Evolutionary conservation across 371 early-diverging fungal species (phyloP), one percentile per base, ranked within the genome.

Genomic region (Capillidium heterosporum): DNA sequence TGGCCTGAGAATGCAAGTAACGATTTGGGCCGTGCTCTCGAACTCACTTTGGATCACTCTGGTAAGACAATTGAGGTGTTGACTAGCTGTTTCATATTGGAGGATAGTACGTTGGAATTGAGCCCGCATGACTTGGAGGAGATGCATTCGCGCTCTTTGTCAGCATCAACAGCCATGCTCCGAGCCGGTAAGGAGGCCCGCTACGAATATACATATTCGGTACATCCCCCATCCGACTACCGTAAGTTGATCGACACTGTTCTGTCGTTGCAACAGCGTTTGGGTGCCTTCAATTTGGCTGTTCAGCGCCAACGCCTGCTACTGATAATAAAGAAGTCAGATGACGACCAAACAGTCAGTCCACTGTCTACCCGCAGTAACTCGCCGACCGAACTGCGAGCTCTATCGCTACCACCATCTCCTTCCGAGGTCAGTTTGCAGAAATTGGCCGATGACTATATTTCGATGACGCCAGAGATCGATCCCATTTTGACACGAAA

Each of bases 1-100:
- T 55, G 55, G 55, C 55, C 55, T 27, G 55, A 55, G 2, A 42
- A 21, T 17, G 55, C 55, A 4, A 23, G 24, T 44, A 32, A 55
- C 23, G 55, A 44, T 44, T 39, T 55, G 5, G 43, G 42, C 2
- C 11, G 42, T 15, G n/a, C 55, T 24, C 55, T 55, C 1, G 40
- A 42, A 15, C 19, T 42, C 3, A 26, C 55, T 42, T 43, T 55
- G 1, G 11, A 42, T 41, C 26, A 40, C 8, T 26, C 26, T 21
- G 39, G 35, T 39, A 21, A 13, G 2, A 41, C 42, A 28, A 23
- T 55, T 7, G 29, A 55, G 15, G 3, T 55, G 2, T 28, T 55
- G 8, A 42, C 55, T 17, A 19, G 19, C 28, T n/a, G 42, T 21
- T 55, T 55, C 35, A 15, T 55, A 21, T 43, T 55, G n/a, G 43